Base-by-base conservation (phyloP, 148 eudicot species). In the Nepenthes gracilis region DNA sequence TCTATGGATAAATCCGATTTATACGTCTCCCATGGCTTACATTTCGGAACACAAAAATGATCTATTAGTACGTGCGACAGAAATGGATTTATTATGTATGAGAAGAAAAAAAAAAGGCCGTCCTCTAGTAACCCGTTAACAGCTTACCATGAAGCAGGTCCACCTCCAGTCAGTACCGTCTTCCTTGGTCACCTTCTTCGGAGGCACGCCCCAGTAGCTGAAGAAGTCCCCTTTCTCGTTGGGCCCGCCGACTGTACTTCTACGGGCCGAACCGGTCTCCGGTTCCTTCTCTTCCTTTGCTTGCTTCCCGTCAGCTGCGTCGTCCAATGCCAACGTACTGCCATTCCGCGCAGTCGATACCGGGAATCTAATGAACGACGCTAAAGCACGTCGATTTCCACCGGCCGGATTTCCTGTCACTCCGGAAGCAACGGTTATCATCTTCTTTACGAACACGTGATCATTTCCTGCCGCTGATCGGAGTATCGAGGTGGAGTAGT, bases 121-220 rank as follows among this genome's bases (percentile, higher is more conserved):
- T 23, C 23, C 23, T 23, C 23, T 23, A 23, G 23, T 23, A 23
- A 23, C 23, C 23, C 23, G 23, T 23, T 23, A 43, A 11, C 7
- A 12, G 43, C 80, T 10, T 69, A 85, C 93, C 93, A 74, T 80
- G 57, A 86, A 89, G 67, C 89, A 85, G 59, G 64, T 79, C 97
- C 93, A 91, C 37, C 50, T 78, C 97, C 97, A 91, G 40, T 77
- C 76, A 2, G 81, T 79, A 2, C 97, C 97, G 65, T 91, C 97
- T 36, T 81, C 87, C 61, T 78, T 83, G 9, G 54, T 67, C 45
- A 83, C 40, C 73, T 78, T 83, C 65, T 34, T 65, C 34, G 78
- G 81, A 7, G 66, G 65, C 2, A 83, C 68, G 4, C 88, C 88
- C 88, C 88, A 83, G 33, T 83, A 83, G 68, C 88, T 83, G 45